These are phyloP conservation scores for Aspergillus conjunctus DNA, from an alignment of 495 filamentous ascomycete genomes.

Conservation along the genomic window DNA sequence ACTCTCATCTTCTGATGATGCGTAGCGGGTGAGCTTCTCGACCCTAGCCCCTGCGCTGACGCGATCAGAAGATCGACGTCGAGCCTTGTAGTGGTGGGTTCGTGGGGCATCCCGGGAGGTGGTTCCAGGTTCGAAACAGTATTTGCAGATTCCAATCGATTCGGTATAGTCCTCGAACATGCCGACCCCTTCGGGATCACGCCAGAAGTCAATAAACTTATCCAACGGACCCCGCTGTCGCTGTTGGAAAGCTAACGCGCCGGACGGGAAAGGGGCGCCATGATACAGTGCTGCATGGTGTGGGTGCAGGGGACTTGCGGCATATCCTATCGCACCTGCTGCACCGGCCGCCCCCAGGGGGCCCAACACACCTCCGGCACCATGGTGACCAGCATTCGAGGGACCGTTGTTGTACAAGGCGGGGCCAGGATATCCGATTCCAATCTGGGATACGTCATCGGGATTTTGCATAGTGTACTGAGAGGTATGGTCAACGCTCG, in stretches of 20 bases:
- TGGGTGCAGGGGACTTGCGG: slow-evolving; percentile 36
- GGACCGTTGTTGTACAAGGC: slow-evolving; percentile 33
- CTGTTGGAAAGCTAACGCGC: slow-evolving; percentile 46
- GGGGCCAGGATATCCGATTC: slow-evolving; percentile 24
- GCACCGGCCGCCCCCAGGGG: slow-evolving; percentile 45
- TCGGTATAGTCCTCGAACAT: slow-evolving; percentile 76
- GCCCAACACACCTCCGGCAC: slow-evolving; percentile 36
- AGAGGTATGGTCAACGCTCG: slow-evolving; percentile 33
- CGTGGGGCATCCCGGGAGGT: slow-evolving; percentile 63
- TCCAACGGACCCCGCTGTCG: slow-evolving; percentile 56
- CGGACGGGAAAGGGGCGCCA: slow-evolving; percentile 28
- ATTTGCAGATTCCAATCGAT: slow-evolving; percentile 66
- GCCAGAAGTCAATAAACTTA: slow-evolving; percentile 65
- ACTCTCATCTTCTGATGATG: slow-evolving; percentile 56
- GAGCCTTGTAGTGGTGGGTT: slow-evolving; percentile 58
- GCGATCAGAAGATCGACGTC: slow-evolving; percentile 49
- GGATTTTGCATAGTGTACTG: slow-evolving; percentile 38
- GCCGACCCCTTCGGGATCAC: slow-evolving; percentile 66
- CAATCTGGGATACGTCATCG: slow-evolving; percentile 31
- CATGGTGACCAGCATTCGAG: slow-evolving; percentile 42
- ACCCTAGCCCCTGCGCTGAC: slow-evolving; percentile 51
- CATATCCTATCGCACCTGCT: slow-evolving; percentile 47
- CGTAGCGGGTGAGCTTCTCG: slow-evolving; percentile 60
- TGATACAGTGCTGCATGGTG: slow-evolving; percentile 27
- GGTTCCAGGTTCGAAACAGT: slow-evolving; percentile 68